These are phyloP conservation scores for Lepidium africanum DNA, from an alignment of 345 rosid species.

Conservation along the genomic window DNA sequence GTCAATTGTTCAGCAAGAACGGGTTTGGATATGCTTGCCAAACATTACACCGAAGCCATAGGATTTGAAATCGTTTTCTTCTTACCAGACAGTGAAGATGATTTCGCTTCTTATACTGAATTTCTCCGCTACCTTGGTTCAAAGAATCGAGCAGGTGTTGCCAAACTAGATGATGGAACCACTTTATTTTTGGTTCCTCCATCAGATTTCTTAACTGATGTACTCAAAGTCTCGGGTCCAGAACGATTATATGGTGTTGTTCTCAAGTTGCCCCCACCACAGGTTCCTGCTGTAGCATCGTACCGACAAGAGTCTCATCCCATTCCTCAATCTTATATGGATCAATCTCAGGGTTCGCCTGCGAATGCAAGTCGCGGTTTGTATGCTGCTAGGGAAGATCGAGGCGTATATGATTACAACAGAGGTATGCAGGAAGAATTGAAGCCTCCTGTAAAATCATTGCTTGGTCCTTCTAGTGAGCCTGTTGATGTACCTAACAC, in stretches of 20 bases:
- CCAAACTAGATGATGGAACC: slow-evolving; percentile 82
- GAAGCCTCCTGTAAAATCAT: slow-evolving; percentile 33
- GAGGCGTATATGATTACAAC: slow-evolving; percentile 31
- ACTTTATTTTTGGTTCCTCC: slow-evolving; percentile 91
- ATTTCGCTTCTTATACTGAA: slow-evolving; percentile 92
- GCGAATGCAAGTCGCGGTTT: slow-evolving; percentile 34
- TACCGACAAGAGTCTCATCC: slow-evolving; percentile 36
- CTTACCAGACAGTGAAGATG: slow-evolving; percentile 92
- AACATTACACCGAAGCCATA: slow-evolving; percentile 67
- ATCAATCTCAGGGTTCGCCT: slow-evolving; percentile 31
- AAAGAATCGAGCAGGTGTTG: slow-evolving; percentile 94
- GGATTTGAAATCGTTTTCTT: slow-evolving; percentile 84
- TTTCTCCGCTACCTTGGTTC: slow-evolving; percentile 87
- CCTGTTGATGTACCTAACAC: slow-evolving; percentile 25
- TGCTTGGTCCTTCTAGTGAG: slow-evolving; percentile 29
- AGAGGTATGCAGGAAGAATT: slow-evolving; percentile 41
- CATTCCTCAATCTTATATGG: slow-evolving; percentile 31
- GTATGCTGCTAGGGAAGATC: slow-evolving; percentile 37
- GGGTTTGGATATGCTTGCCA: slow-evolving; percentile 87
- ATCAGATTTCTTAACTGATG: slow-evolving; percentile 76
- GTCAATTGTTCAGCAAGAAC: slow-evolving; percentile 97
- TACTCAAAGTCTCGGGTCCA: slow-evolving; percentile 73
- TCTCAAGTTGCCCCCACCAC: slow-evolving; percentile 72
- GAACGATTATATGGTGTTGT: slow-evolving; percentile 94
- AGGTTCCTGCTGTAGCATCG: slow-evolving; percentile 30